Base-by-base conservation (phyloP, 768 basidiomycete species). In the Myochromella boudieri region DNA sequence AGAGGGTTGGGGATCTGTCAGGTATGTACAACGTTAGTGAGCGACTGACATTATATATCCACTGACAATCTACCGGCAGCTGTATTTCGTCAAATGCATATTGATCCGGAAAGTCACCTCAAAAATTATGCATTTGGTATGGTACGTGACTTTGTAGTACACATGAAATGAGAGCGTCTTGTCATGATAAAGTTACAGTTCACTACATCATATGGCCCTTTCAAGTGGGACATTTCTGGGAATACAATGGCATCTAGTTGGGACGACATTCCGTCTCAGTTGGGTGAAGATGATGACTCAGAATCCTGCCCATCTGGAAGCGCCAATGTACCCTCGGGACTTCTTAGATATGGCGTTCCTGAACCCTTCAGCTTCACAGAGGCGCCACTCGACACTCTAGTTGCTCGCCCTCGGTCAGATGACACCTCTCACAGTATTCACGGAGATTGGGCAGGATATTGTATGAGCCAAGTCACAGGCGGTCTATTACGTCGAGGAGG, bases 121-220 rank as follows among this genome's bases (percentile, higher is more conserved):
- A 42, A 49, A 25, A 33, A 39, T n/a, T 49, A 25, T 21, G 37
- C 48, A 8, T 50, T 44, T 28, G 48, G 48, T 2, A 50, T 50
- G 48, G 48, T 50, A 14, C 1, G 37, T 33, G 1, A 6, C 31
- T 3, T 18, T 12, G 27, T n/a, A n/a, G n/a, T 40, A 12, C 9
- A 8, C 8, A 8, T 8, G 20, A 1, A n/a, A n/a, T n/a, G n/a
- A n/a, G n/a, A n/a, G n/a, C n/a, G n/a, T n/a, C 7, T 20, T 7
- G 11, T 8, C 2, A 7, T 21, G 6, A 12, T 2, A 15, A 17
- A 12, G 6, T 14, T 28, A 2, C 32, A 50, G 49, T 50, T 50
- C 25, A 34, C 39, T 10, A 27, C 14, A 1, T 26, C 31, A 24
- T 40, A 34, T 15, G 8, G 17, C 1, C 2, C 31, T 12, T 1